Base-by-base conservation (phyloP, 2,329 filamentous ascomycete species). In the Ophiostoma ulmi region DNA sequence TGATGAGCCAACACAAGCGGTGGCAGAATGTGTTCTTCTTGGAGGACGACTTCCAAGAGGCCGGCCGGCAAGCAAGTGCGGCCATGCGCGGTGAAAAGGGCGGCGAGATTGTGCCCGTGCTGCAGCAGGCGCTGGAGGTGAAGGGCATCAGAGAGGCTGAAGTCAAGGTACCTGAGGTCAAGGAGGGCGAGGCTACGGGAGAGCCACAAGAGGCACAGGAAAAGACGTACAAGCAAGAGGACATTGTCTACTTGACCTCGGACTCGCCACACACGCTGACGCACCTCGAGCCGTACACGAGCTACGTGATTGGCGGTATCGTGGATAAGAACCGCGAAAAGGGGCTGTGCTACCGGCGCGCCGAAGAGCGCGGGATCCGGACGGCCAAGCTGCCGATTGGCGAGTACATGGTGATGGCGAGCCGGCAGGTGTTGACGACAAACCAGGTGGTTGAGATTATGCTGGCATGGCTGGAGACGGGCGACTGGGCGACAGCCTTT, bases 361-460 rank as follows among this genome's bases (percentile, higher is more conserved):
- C 95, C 0, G 83, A 86, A 69, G 87, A 90, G 70, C 85, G 85
- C 73, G 91, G 91, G 0, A 88, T 99, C 75, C 90, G 90, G 74
- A 98, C 95, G 0, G 95, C 94, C 1, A 94, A 93, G 78, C 80
- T 99, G 70, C 95, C 95, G 0, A 98, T 99, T 76, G 93, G 93
- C n/a, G 90, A 98, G 73, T 98, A 92, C 79, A 90, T 99, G 84
- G 86, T 93, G 74, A 96, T 99, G 91, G 86, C 90, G 70, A 94
- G 91, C 75, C 88, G 95, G 41, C 88, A 90, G 75, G 92, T 99
- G 5, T 82, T 99, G 71, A 90, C 94, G 3, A 97, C 94, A 8
- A 99, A 98, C 77, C 95, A 99, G 77, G 95, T 99, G 1, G 87
- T 95, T 66, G 94, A 98, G 80, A 98, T 99, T 73, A 97, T 99